phyloP scores from a whole-genome alignment of 345 rosid genomes.

The Abelmoschus esculentus region DNA sequence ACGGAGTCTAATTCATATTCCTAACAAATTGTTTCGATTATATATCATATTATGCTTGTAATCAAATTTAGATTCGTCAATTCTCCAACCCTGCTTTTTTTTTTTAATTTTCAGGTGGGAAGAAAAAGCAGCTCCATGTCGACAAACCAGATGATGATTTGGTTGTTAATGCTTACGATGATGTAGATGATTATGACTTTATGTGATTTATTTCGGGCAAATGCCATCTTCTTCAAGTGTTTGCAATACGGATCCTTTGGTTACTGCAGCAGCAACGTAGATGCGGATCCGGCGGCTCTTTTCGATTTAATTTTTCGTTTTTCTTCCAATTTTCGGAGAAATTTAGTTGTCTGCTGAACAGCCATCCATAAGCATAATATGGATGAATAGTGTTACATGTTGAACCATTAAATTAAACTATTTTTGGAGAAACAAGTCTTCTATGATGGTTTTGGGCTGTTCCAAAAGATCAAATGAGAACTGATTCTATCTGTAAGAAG shows the following conservation, averaged over 20 bases:
- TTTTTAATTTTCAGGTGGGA: neutral
- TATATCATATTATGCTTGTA: neutral
- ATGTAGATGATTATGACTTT: neutral
- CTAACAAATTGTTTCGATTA: neutral
- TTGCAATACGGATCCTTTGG: constrained; percentile 8
- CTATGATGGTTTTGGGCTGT: neutral
- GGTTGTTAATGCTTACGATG: neutral
- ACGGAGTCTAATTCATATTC: neutral
- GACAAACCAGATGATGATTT: neutral
- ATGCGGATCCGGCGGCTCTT: constrained; percentile 8
- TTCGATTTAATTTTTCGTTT: neutral
- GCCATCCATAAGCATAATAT: neutral
- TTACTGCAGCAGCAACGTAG: neutral
- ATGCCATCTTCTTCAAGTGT: constrained; percentile 4
- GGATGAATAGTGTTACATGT: constrained; percentile 3
- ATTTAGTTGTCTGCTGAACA: constrained; percentile 5
- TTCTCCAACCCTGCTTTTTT: neutral
- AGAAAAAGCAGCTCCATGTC: neutral
- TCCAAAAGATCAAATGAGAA: neutral
- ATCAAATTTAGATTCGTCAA: neutral
- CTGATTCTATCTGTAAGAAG: neutral
- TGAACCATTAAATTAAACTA: neutral
- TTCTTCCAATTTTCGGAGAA: constrained; percentile 6
- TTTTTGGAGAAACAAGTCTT: neutral
- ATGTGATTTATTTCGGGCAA: neutral